Percentiles rank a stretch among this genome's conserved stretches.
These are phyloP conservation scores for Cryptococcus sp. DNA, from an alignment of 1,284 basidiomycete species.

Conservation along the genomic window DNA sequence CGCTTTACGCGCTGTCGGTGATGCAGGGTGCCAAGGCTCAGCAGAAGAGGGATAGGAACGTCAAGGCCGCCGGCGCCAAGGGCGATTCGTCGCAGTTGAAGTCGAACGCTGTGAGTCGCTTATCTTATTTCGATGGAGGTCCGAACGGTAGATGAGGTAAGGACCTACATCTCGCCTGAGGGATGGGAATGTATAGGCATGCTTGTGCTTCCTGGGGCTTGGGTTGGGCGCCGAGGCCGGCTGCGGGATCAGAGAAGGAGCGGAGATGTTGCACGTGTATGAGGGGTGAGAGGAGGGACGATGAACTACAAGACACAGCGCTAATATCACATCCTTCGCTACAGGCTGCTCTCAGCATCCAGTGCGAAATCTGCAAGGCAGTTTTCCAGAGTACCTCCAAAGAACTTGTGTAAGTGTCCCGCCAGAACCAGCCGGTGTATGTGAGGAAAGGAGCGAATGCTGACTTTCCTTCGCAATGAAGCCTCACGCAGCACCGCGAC, in stretches of 20 bases:
- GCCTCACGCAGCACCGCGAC: conserved; percentile 40
- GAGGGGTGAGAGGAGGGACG: neutral
- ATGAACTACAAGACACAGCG: conserved; percentile 18
- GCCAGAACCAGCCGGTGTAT: neutral
- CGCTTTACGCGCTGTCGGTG: neutral
- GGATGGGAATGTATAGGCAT: neutral
- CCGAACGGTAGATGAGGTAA: too few species aligned
- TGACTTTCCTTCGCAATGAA: conserved; percentile 7
- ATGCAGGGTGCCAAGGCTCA: conserved; percentile 48
- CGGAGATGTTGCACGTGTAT: neutral
- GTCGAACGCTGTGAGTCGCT: conserved; percentile 43
- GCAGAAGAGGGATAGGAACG: conserved; percentile 39
- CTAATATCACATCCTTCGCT: conserved; percentile 1
- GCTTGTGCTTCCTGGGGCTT: neutral
- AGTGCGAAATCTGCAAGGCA: conserved; percentile 52
- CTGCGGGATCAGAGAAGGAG: neutral
- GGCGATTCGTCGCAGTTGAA: conserved; percentile 45
- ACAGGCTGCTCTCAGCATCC: conserved; percentile 51
- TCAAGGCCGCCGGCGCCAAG: conserved; percentile 26
- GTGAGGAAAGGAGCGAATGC: neutral
- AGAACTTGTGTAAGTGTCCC: conserved; percentile 43
- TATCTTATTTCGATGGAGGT: neutral
- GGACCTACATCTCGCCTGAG: conserved; percentile 21
- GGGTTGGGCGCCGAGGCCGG: neutral
- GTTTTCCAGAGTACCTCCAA: conserved; percentile 54